A percentile compares a stretch with the other conserved stretches of the same genome.
These are phyloP conservation scores for Fusarium dimerum DNA, from an alignment of 2,329 filamentous ascomycete genomes.

Conservation along the genomic window DNA sequence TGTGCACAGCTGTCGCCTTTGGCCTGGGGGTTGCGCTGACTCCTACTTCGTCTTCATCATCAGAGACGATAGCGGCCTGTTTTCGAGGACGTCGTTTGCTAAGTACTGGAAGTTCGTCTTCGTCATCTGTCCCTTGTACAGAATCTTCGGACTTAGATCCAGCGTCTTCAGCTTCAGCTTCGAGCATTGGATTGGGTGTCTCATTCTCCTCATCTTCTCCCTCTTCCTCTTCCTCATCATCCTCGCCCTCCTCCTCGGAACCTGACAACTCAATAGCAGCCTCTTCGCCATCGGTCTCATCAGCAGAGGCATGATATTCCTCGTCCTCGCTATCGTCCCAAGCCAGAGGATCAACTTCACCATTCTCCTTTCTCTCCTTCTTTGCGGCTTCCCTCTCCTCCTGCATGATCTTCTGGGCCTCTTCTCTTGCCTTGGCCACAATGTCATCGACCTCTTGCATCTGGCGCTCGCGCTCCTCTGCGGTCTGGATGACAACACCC, in stretches of 20 bases:
- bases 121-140: constrained; percentile 15
- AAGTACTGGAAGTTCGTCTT: constrained; percentile 42
- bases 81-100: constrained; percentile 52
- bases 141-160: too few species aligned
- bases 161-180: constrained; percentile 19
- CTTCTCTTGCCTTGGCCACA: constrained; percentile 77
- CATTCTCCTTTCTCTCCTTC: constrained; percentile 54
- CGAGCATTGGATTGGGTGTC: constrained; percentile 4
- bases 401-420: constrained; percentile 73
- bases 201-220: constrained; percentile 43
- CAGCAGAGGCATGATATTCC: constrained; percentile 44
- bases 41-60: constrained; percentile 59
- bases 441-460: constrained; percentile 85
- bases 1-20: constrained; percentile 38
- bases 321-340: constrained; percentile 61
- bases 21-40: constrained; percentile 51
- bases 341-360: constrained; percentile 50
- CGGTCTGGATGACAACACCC: constrained; percentile 79
- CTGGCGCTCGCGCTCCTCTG: constrained; percentile 82
- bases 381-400: constrained; percentile 75
- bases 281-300: constrained; percentile 41
- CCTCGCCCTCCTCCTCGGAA: constrained; percentile 42
- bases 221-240: constrained; percentile 39
- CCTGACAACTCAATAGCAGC: constrained; percentile 46
- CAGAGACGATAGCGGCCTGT: constrained; percentile 56